Percentiles rank a stretch among this genome's conserved stretches.
These are phyloP conservation scores for Edhazardia aedis DNA, from an alignment of 371 early-diverging fungal species.

Conservation along the genomic window DNA sequence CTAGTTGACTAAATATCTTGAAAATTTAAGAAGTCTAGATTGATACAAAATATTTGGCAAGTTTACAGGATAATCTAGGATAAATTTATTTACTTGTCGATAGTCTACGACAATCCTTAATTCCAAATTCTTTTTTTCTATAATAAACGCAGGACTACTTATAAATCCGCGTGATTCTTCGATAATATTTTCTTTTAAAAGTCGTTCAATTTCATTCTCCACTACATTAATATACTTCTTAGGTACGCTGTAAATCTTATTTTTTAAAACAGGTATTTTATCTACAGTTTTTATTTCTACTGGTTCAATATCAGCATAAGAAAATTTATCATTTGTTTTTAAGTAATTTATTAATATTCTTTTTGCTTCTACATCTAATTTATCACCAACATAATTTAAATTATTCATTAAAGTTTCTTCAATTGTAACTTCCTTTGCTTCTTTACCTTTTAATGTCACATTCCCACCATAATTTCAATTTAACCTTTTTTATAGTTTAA, in stretches of 20 bases:
- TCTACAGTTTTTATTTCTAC: neutral
- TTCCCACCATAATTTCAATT: neutral
- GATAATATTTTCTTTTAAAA: constrained; percentile 3
- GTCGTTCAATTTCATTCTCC: neutral
- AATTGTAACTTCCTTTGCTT: neutral
- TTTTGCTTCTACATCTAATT: neutral
- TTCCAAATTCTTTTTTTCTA: constrained; percentile 4
- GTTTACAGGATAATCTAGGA: neutral
- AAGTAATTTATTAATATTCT: neutral
- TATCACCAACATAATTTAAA: neutral
- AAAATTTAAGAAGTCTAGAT: neutral
- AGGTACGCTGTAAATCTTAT: neutral
- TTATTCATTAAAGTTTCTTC: neutral
- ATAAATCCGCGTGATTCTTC: neutral
- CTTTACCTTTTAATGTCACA: neutral
- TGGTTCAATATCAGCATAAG: neutral
- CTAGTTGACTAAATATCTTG: constrained; percentile 7
- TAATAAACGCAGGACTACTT: constrained; percentile 7
- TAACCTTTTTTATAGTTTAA: neutral
- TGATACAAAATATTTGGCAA: constrained; percentile 1
- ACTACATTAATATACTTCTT: neutral
- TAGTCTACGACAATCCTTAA: constrained; percentile 15
- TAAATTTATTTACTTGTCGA: neutral
- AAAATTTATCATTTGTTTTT: neutral
- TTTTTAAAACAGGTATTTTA: neutral